Conservation (phyloP, 768 basidiomycete species). For the Udeniomyces megalosporus region DNA sequence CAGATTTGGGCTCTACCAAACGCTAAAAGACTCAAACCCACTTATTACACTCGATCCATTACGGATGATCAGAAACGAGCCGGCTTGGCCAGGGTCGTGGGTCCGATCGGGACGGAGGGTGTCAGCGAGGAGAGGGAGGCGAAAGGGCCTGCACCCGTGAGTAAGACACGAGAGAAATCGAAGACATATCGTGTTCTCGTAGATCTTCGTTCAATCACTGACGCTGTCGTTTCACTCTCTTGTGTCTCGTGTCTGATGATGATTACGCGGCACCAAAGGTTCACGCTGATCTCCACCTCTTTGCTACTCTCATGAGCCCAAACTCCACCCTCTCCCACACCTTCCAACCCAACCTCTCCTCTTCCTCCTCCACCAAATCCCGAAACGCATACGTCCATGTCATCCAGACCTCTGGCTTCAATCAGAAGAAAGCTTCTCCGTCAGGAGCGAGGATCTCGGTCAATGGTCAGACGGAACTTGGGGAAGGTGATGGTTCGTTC, state of each 20-base stretch:
- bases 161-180: no score
- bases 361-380: constrained; percentile 8
- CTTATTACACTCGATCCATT: constrained; percentile 79
- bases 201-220: no score
- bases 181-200: not conserved
- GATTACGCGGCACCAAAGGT: constrained; percentile 9
- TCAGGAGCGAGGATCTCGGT: constrained; percentile 47
- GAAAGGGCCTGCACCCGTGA: constrained; percentile 58
- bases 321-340: constrained; percentile 40
- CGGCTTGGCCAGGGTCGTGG: constrained; percentile 57
- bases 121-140: constrained; percentile 50
- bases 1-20: constrained; percentile 51
- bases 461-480: constrained; percentile 38
- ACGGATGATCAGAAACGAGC: constrained; percentile 65
- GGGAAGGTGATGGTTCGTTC: constrained; percentile 81
- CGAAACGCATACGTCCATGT: constrained; percentile 69
- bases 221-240: not conserved
- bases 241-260: constrained; percentile 21
- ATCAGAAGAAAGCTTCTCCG: constrained; percentile 30
- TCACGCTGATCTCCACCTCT: constrained; percentile 40
- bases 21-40: constrained; percentile 41
- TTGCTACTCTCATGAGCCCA: constrained; percentile 54
- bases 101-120: constrained; percentile 44
- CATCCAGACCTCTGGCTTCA: constrained; percentile 68
- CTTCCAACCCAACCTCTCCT: constrained; percentile 28